phyloP scores from a whole-genome alignment of 78 protist genomes.

The Pigoraptor vietnamica region DNA sequence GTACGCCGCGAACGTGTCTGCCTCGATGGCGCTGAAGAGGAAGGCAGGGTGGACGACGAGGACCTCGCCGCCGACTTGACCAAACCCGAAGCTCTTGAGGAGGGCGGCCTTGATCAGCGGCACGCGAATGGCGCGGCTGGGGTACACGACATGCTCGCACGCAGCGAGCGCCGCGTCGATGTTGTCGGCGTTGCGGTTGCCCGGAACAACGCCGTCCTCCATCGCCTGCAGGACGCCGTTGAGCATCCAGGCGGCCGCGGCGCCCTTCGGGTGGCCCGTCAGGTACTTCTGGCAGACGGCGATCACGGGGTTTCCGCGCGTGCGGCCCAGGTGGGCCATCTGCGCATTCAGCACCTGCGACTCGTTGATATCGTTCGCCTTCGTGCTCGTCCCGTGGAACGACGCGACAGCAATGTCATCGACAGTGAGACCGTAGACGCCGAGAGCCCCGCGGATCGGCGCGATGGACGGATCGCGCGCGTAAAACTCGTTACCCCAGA shows the following conservation, averaged over 20 bases:
- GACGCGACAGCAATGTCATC: constrained; percentile 61
- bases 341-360: constrained; percentile 23
- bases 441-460: constrained; percentile 55
- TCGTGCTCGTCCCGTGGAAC: constrained; percentile 64
- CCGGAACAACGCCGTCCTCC: constrained; percentile 39
- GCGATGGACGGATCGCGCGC: constrained; percentile 21
- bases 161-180: constrained; percentile 26
- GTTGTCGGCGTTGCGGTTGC: constrained; percentile 71
- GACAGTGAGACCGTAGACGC: constrained; percentile 45
- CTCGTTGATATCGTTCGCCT: constrained; percentile 59
- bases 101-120: constrained; percentile 26
- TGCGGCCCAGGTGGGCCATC: constrained; percentile 48
- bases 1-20: constrained; percentile 11
- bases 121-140: background rate
- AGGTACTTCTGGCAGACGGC: constrained; percentile 52
- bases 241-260: constrained; percentile 71
- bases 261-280: constrained; percentile 65
- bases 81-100: constrained; percentile 62
- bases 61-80: constrained; percentile 61
- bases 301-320: constrained; percentile 39
- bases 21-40: constrained; percentile 15
- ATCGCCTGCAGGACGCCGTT: constrained; percentile 54
- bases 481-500: constrained; percentile 3
- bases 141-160: constrained; percentile 25
- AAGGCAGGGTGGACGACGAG: constrained; percentile 51